Base-by-base conservation (phyloP, 2,329 filamentous ascomycete genomes). In the Colletotrichum cuscutae region DNA sequence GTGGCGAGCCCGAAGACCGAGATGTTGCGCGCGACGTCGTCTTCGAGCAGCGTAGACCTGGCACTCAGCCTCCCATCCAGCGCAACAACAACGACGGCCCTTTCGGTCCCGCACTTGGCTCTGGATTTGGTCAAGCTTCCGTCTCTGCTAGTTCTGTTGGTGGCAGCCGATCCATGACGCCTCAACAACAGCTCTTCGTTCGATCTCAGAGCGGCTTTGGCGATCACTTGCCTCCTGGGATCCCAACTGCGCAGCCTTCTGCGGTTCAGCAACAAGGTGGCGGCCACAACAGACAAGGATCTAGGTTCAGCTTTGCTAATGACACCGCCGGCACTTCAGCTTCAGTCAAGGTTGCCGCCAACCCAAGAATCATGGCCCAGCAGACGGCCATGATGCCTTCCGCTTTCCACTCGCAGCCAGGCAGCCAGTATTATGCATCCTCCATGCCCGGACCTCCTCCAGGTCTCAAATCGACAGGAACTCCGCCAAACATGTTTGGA, bases 361-460 rank as follows among this genome's bases (percentile, higher is more conserved):
- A 95, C 81, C 89, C 92, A 63, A 92, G 94, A 79, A 88, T 94
- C 78, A 93, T 96, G 92, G 94, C 91, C 68, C 94, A 95, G 81
- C 94, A 96, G 84, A 91, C 91, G 64, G 92, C 93, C n/a, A 97
- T 95, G 92, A 94, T 96, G 92, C 93, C 92, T 60, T 88, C 87
- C 59, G 81, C 87, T 12, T 89, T 89, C 79, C 90, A 91, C 76
- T 84, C 86, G 53, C 89, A 91, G 77, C 82, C 90, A 81, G 82
- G 88, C 76, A 90, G 88, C 75, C 93, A 94, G 75, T 97, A 95
- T 80, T 98, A 97, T 81, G 90, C 92, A 60, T 92, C 91, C 66
- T 94, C 94, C 11, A 95, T 98, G 79, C 95, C 97, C 78, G 96
- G 95, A 4, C 97, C 97, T 32, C 97, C 97, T 72, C 97, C 97